Percentiles rank a stretch among this genome's conserved stretches.
Evolutionary conservation across 2,329 filamentous ascomycete species (phyloP).

Genomic region (Ophiostoma tasmaniense): DNA sequence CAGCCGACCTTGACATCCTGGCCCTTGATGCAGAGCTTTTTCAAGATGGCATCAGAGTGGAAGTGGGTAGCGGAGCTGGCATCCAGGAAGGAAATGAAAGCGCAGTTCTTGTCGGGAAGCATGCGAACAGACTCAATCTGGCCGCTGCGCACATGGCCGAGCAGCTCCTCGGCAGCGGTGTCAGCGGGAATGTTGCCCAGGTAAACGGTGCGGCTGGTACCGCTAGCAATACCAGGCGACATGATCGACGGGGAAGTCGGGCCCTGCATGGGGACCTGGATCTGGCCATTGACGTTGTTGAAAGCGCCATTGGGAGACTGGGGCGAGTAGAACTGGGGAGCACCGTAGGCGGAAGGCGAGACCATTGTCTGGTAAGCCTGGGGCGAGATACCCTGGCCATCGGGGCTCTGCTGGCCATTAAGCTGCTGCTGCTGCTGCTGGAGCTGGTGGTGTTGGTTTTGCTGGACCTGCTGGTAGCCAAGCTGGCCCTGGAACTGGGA

Average conservation of each 20-base stretch:
- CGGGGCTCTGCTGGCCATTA: conserved; percentile 52
- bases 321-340: conserved; percentile 71
- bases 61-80: conserved; percentile 97
- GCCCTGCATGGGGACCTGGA: conserved; percentile 47
- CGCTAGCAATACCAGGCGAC: conserved; percentile 71
- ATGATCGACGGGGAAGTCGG: conserved; percentile 69
- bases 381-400: conserved; percentile 70
- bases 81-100: conserved; percentile 98
- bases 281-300: conserved; percentile 52
- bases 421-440: conserved; percentile 49
- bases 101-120: conserved; percentile 97
- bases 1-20: conserved; percentile 99
- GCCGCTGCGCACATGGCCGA: conserved; percentile 90
- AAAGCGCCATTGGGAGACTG: conserved; percentile 81
- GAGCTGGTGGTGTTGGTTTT: conserved; percentile 54
- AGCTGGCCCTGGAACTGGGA: conserved; percentile 84
- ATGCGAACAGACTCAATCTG: conserved; percentile 98
- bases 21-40: conserved; percentile 96
- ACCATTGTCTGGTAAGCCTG: conserved; percentile 78
- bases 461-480: conserved; percentile 61
- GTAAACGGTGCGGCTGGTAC: conserved; percentile 93
- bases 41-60: conserved; percentile 98
- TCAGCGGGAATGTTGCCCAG: conserved; percentile 97
- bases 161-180: conserved; percentile 90
- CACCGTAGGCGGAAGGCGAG: conserved; percentile 75